Evolutionary conservation across 441 rosid species (phyloP), one percentile per base, ranked within the genome.

Genomic region (Gossypium davidsonii): DNA sequence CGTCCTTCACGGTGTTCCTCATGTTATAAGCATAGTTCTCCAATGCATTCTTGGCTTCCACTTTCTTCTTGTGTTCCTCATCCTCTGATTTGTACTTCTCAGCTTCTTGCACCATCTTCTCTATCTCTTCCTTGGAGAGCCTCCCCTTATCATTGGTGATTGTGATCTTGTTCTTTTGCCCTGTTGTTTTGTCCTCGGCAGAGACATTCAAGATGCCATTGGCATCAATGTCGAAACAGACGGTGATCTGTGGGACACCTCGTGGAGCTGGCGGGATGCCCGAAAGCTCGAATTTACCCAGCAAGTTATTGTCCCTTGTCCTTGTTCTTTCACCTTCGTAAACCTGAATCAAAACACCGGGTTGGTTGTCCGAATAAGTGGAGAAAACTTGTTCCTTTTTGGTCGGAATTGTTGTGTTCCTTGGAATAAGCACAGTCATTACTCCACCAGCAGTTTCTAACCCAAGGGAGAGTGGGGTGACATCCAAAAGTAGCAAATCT

Each of bases 401-500:
- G 14, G 59, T 55, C 12, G 59, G 26, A 20, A 55, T 55, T 8
- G 59, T 55, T 20, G 59, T 57, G 62, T 57, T 57, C 34, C 62
- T 57, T 57, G 62, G 62, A 11, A 57, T 57, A 21, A 57, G 62
- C 25, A 57, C 62, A 11, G 37, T 57, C 62, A 23, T 23, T 11
- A 57, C 62, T 2, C 62, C 62, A 23, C 61, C 62, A 2, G 34
- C 62, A 11, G 86, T 82, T 74, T 88, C 87, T 21, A 86, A 23
- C 15, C 91, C 91, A 4, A 76, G 87, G 0, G 88, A 81, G 3
- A 90, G 79, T 5, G 91, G 96, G 3, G 90, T 86, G 10, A 88
- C 93, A 73, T 79, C 91, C 15, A 87, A 83, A 78, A 89, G 76
- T 5, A 90, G 82, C 23, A 90, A 87, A 72, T 90, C 93, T 67